phyloP scores from a whole-genome alignment of 1,284 basidiomycete species.

The Caloboletus inedulis region DNA sequence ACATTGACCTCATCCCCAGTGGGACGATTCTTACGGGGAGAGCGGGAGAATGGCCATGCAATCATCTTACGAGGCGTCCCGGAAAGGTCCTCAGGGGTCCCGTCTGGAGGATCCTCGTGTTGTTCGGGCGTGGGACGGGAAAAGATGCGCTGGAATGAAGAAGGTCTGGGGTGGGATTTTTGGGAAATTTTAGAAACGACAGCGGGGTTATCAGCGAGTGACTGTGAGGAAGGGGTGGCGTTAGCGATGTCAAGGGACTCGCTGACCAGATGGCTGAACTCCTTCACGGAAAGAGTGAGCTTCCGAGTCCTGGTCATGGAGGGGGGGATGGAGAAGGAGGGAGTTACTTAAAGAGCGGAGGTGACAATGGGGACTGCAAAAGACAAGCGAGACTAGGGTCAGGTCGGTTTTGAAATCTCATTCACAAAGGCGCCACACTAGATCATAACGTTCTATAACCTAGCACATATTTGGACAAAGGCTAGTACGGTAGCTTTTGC shows the following conservation, averaged over 20 bases:
- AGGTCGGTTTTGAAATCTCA: background rate
- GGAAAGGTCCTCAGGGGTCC: conserved; percentile 13
- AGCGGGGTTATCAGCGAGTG: conserved; percentile 25
- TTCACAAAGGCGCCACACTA: background rate
- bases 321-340: background rate
- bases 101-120: conserved; percentile 7
- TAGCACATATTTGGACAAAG: background rate
- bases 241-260: conserved; percentile 31
- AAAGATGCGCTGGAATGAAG: conserved; percentile 33
- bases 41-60: conserved; percentile 32
- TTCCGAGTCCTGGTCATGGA: conserved; percentile 31
- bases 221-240: conserved; percentile 10
- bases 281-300: conserved; percentile 30
- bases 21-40: conserved; percentile 21
- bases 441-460: conserved; percentile 11
- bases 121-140: conserved; percentile 23
- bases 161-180: conserved; percentile 16
- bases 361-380: conserved; percentile 2
- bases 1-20: conserved; percentile 5
- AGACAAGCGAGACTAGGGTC: conserved; percentile 21
- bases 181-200: conserved; percentile 19
- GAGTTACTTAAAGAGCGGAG: conserved; percentile 2
- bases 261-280: conserved; percentile 35
- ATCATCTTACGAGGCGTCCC: conserved; percentile 28
- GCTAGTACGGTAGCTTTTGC: too few species aligned